Conservation (phyloP, 805 yeast species). For the Blastobotrys mokoenaii region DNA sequence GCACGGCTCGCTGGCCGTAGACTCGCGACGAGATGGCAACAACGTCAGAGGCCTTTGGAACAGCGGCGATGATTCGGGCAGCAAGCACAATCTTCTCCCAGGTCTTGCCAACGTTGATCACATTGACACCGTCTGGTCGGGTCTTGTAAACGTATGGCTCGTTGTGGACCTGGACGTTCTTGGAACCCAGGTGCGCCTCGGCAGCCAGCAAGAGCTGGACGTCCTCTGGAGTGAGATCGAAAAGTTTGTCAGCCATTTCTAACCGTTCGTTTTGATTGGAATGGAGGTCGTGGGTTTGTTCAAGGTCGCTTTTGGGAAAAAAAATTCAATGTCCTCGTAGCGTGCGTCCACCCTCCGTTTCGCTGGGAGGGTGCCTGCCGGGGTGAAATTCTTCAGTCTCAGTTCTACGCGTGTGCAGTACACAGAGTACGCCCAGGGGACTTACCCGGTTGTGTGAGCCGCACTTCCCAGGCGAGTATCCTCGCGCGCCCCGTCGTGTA, state of each 20-base stretch:
- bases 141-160: conserved; percentile 68
- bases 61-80: conserved; percentile 99
- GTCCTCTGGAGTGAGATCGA: conserved; percentile 84
- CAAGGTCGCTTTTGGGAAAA: neutral
- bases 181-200: conserved; percentile 98
- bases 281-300: neutral
- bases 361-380: no score
- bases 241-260: conserved; percentile 21
- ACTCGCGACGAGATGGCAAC: conserved; percentile 99
- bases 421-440: no score
- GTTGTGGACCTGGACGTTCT: conserved; percentile 98
- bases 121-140: conserved; percentile 99
- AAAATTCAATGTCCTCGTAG: neutral
- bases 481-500: no score
- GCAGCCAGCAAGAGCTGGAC: conserved; percentile 99
- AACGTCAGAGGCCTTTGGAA: conserved; percentile 97
- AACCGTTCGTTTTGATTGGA: neutral
- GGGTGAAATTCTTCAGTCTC: neutral
- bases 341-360: no score
- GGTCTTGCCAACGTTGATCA: conserved; percentile 97
- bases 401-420: no score
- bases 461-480: no score
- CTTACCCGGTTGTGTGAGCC: no score
- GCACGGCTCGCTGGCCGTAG: conserved; percentile 99
- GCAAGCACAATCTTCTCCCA: conserved; percentile 99